These are phyloP conservation scores for Hymenoscyphus occultus DNA, from an alignment of 2,329 filamentous ascomycete species.

Conservation along the genomic window DNA sequence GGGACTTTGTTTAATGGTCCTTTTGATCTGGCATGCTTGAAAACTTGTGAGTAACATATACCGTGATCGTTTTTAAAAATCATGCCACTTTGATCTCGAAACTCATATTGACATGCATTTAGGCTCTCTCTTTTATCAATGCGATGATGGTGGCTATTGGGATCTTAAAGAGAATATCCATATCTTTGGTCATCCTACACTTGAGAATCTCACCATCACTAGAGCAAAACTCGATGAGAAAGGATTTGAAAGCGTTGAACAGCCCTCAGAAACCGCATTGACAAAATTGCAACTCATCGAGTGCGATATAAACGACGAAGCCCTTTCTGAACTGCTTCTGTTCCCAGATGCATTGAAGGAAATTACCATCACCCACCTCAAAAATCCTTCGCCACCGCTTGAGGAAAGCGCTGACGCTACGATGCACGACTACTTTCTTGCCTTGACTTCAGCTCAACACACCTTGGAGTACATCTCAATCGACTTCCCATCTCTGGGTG, in stretches of 20 bases:
- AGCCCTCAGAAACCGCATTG: constrained; percentile 46
- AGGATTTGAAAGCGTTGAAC: constrained; percentile 48
- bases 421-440: constrained; percentile 46
- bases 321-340: constrained; percentile 41
- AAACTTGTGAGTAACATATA: constrained; percentile 38
- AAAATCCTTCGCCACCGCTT: constrained; percentile 41
- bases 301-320: constrained; percentile 49
- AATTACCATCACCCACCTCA: constrained; percentile 47
- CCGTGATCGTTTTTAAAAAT: not conserved
- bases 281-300: constrained; percentile 46
- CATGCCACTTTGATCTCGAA: not conserved
- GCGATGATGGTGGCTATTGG: constrained; percentile 45
- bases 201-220: constrained; percentile 45
- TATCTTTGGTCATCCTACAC: constrained; percentile 49
- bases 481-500: constrained; percentile 42
- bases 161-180: constrained; percentile 51
- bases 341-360: constrained; percentile 46
- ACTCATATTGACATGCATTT: constrained; percentile 7
- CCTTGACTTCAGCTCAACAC: constrained; percentile 42
- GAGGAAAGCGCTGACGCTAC: constrained; percentile 47
- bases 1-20: constrained; percentile 49
- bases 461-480: constrained; percentile 46
- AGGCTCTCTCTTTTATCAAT: constrained; percentile 45
- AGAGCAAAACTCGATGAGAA: constrained; percentile 46
- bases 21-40: constrained; percentile 49